phyloP scores from a whole-genome alignment of 768 basidiomycete species.

The Suillus plorans region DNA sequence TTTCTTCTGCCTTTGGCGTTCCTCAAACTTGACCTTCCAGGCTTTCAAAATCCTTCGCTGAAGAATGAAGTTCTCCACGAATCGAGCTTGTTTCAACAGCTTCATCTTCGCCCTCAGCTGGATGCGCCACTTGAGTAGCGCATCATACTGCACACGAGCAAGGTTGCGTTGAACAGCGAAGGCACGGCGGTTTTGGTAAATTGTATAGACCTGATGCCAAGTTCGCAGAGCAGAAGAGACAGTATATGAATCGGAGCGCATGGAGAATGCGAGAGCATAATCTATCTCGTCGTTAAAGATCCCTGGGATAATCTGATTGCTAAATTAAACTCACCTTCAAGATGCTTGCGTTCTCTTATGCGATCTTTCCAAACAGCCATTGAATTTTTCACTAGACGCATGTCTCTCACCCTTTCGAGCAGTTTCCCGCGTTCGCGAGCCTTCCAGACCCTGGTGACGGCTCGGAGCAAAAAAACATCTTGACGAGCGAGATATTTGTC shows the following conservation, averaged over 20 bases:
- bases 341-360: slow-evolving; percentile 36
- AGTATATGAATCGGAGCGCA: slow-evolving; percentile 42
- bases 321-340: slow-evolving; percentile 43
- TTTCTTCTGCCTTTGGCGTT: slow-evolving; percentile 43
- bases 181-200: slow-evolving; percentile 45
- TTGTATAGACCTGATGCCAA: slow-evolving; percentile 45
- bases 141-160: slow-evolving; percentile 39
- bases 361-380: slow-evolving; percentile 53
- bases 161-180: slow-evolving; percentile 46
- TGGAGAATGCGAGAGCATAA: slow-evolving; percentile 48
- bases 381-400: slow-evolving; percentile 43
- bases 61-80: slow-evolving; percentile 51
- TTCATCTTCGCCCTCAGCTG: slow-evolving; percentile 49
- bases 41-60: slow-evolving; percentile 45
- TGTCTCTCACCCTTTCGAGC: slow-evolving; percentile 50
- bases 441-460: slow-evolving; percentile 64
- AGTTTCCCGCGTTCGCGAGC: slow-evolving; percentile 62
- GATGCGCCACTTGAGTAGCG: slow-evolving; percentile 56
- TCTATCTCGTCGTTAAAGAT: slow-evolving; percentile 32
- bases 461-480: slow-evolving; percentile 57
- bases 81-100: slow-evolving; percentile 52
- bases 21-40: slow-evolving; percentile 48
- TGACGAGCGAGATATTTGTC: slow-evolving; percentile 55
- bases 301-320: background rate
- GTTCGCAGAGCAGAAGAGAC: slow-evolving; percentile 37